Percentiles rank a stretch among this genome's conserved stretches.
Conservation (phyloP, 192 early-diverging fungal genomes). For the Glomus cerebriforme region DNA sequence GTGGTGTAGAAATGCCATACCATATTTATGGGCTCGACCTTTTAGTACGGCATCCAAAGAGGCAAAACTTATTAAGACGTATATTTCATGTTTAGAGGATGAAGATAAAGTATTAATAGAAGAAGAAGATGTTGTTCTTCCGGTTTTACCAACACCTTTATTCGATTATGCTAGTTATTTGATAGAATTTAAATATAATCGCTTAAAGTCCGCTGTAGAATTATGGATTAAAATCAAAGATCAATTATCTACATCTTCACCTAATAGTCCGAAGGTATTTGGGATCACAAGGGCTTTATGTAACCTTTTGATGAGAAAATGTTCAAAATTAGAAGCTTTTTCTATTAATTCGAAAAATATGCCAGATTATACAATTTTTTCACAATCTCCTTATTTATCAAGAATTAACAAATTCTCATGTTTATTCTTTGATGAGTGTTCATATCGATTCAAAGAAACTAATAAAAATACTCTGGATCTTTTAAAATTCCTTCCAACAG, state of each 20-base stretch:
- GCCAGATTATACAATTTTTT: background rate
- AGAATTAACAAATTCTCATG: background rate
- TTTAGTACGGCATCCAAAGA: background rate
- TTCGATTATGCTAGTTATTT: background rate
- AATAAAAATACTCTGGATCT: background rate
- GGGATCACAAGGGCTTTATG: background rate
- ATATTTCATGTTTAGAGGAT: background rate
- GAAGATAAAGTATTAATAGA: background rate
- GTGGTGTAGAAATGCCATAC: background rate
- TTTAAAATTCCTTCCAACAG: background rate
- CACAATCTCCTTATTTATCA: background rate
- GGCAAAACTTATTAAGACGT: background rate
- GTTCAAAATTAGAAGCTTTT: background rate
- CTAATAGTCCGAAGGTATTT: background rate
- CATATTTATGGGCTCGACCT: conserved; percentile 1
- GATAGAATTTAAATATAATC: background rate
- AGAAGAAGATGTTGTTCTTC: background rate
- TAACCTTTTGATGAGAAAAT: background rate
- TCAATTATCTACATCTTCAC: background rate
- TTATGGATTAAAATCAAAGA: background rate
- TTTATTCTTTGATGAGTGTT: background rate
- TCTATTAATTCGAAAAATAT: background rate
- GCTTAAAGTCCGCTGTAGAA: background rate
- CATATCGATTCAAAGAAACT: background rate
- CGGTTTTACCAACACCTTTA: background rate